Evolutionary conservation across 192 early-diverging fungal genomes (phyloP).

Genomic region (Linnemannia hyalina): DNA sequence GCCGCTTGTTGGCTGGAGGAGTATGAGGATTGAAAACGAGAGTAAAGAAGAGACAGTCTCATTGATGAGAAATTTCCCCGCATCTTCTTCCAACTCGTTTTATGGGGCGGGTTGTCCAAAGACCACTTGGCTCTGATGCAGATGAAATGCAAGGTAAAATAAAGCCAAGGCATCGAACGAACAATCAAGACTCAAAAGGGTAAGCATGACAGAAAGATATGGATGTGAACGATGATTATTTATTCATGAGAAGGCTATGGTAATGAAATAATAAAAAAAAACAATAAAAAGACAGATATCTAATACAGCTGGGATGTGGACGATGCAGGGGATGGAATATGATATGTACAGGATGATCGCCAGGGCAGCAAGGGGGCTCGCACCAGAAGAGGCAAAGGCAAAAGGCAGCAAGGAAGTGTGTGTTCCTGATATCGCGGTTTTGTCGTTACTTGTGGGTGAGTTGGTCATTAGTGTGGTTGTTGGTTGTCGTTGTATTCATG

Average conservation of each 20-base stretch:
- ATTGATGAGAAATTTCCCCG: too few relatives aligned
- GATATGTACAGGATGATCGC: not conserved
- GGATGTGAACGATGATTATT: not conserved
- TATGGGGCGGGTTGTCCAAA: too few relatives aligned
- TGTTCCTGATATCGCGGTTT: not conserved
- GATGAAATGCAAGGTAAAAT: too few relatives aligned
- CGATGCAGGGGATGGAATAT: not conserved
- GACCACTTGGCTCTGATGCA: too few relatives aligned
- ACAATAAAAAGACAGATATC: slow-evolving; percentile 3
- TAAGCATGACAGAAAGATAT: too few relatives aligned
- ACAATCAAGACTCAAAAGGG: too few relatives aligned
- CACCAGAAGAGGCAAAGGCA: not conserved
- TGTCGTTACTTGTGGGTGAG: not conserved
- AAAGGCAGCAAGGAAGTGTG: not conserved
- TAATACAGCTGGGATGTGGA: slow-evolving; percentile 3
- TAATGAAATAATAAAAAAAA: not conserved
- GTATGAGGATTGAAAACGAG: too few relatives aligned
- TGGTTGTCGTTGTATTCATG: not conserved
- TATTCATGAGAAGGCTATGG: not conserved
- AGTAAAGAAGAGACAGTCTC: too few relatives aligned
- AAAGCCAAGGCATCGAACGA: too few relatives aligned
- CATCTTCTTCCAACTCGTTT: too few relatives aligned
- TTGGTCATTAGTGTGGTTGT: slow-evolving; percentile 3
- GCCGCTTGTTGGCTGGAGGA: too few relatives aligned
- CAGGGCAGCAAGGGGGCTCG: not conserved